These are phyloP conservation scores for Cinchona pubescens DNA, from an alignment of 257 asterid species.

Conservation along the genomic window DNA sequence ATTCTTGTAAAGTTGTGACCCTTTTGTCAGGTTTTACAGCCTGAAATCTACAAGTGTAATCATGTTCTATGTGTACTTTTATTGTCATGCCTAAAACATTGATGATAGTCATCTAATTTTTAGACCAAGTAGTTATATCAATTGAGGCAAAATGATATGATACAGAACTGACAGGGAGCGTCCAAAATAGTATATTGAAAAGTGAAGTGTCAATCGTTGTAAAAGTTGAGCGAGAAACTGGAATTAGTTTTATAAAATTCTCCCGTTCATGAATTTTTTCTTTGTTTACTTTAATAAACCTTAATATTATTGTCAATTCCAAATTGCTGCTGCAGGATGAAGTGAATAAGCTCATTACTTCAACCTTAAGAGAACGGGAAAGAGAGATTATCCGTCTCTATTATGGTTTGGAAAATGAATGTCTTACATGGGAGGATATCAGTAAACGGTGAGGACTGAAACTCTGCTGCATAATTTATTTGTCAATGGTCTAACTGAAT, in stretches of 20 bases:
- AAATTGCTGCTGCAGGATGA: slow-evolving; percentile 57
- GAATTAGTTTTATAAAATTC: no score
- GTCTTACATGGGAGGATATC: slow-evolving; percentile 97
- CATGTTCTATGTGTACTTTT: background rate
- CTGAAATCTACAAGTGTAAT: no score
- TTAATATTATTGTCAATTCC: background rate
- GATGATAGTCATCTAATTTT: background rate
- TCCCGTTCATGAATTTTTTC: no score
- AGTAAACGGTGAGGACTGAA: slow-evolving; percentile 61
- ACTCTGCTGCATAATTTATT: slow-evolving; percentile 4
- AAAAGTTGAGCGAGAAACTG: no score
- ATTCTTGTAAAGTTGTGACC: background rate
- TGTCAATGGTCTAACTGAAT: background rate
- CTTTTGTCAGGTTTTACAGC: background rate
- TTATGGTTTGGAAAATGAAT: slow-evolving; percentile 80
- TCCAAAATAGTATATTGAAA: no score
- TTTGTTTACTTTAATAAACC: background rate
- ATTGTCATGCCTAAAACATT: background rate
- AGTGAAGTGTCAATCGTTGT: no score
- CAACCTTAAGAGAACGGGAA: slow-evolving; percentile 69
- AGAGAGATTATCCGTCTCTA: slow-evolving; percentile 76
- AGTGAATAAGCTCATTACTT: slow-evolving; percentile 63
- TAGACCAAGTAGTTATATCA: background rate
- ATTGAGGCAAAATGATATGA: background rate
- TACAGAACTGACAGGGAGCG: no score